Evolutionary conservation across 2,329 filamentous ascomycete species (phyloP), one percentile per base, ranked within the genome.

Genomic region (Microcyclospora tardicrescens): DNA sequence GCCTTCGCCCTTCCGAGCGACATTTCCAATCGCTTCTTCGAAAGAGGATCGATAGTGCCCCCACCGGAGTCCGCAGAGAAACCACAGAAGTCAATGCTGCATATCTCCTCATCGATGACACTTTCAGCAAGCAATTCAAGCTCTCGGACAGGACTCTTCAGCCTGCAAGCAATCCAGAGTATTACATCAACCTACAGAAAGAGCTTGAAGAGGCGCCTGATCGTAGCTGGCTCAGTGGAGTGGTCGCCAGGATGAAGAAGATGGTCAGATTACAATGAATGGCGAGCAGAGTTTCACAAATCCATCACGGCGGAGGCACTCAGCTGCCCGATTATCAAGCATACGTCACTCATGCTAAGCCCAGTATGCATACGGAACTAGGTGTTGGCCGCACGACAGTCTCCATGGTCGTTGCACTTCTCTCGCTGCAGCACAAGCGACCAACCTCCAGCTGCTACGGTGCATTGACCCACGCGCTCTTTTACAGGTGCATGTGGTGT

Each of bases 81-180:
- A 50, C 62, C 27, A 55, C 56, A 27, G 64, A 73, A 48, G 57
- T 75, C 38, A 77, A 77, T 48, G 73, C 72, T 4, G 65, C 79
- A 1, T 75, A 72, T 44, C 67, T 71, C 2, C 59, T 79, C n/a
- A 60, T 79, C 2, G 72, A 77, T 46, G 67, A 79, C 51, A 60
- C 71, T 35, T 77, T 75, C 49, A 61, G 57, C 34, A 70, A 67
- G 37, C 49, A 64, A 50, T 73, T 68, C 43, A 69, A 69, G 2
- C 45, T 72, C 2, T 57, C 68, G 1, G 51, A 61, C 14, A 58
- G 55, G 13, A 49, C 73, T 47, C 62, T 73, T 45, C 59, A 61
- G 41, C 72, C 72, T 1, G 59, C 58, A 3, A 72, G 66, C 45
- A 65, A 67, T 36, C 68, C 69, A 8, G 61, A 61, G 2, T 63